Base-by-base conservation (phyloP, 2,329 filamentous ascomycete species). In the Helicocarpus griseus region DNA sequence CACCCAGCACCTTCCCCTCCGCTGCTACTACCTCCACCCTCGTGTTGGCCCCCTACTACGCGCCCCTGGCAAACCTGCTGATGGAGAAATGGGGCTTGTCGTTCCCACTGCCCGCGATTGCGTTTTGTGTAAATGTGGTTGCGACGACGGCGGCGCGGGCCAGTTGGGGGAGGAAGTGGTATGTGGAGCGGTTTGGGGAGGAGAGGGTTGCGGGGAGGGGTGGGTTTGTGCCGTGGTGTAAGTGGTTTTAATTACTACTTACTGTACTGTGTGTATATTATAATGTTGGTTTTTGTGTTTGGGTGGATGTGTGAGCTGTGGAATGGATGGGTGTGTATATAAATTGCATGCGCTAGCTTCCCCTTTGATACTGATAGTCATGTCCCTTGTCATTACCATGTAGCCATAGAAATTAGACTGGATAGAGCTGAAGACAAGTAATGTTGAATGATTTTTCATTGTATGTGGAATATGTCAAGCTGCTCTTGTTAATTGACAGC, bases 61-160 rank as follows among this genome's bases (percentile, higher is more conserved):
- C 60, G 1, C 69, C 69, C 4, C 57, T 60, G 19, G 67, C 62
- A 2, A 61, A 52, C 11, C 21, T 55, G 40, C 36, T 60, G 11
- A 59, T 65, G 5, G 58, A 63, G 22, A 57, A 54, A 11, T 50
- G 64, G 14, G 51, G 60, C 5, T n/a, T 73, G 13, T 62, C 67
- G 79, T 86, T 59, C 79, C 83, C 52, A 63, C 72, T 81, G 45
- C 91, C 93, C 0, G 91, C 89, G 22, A 75, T 89, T 61, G 79
- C 79, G 48, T 97, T 97, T 64, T 62, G 95, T 41, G 57, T 95
- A 45, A 97, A 96, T 65, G 89, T 95, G 71, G 72, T 98, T 48
- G 71, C 82, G n/a, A 84, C 86, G 7, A 98, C 97, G 91, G 67
- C 94, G 56, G 91, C 93, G 9, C 77, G 93, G 61, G 90, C 93